Evolutionary conservation across 2,329 filamentous ascomycete genomes (phyloP).

Genomic region (Monosporascus sp.): DNA sequence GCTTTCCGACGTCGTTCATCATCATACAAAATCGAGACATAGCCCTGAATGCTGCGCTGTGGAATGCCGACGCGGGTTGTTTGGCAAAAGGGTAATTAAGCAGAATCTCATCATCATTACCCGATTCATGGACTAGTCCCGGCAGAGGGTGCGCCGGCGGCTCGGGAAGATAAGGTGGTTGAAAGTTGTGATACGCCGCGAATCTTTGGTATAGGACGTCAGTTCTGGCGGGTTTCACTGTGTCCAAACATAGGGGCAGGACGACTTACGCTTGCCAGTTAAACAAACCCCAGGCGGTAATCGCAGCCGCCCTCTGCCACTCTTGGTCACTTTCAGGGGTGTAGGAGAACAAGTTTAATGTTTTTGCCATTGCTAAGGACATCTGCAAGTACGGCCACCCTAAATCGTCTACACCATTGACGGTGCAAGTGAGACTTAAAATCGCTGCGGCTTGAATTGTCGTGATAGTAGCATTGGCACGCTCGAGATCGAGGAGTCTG

Average conservation of each 20-base stretch:
- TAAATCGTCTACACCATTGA: slow-evolving; percentile 20
- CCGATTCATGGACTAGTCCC: slow-evolving; percentile 12
- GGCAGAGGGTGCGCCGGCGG: slow-evolving; percentile 28
- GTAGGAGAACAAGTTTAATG: slow-evolving; percentile 17
- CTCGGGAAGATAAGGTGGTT: slow-evolving; percentile 21
- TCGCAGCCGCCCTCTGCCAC: slow-evolving; percentile 16
- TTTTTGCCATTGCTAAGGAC: slow-evolving; percentile 17
- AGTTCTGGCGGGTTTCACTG: slow-evolving; percentile 1
- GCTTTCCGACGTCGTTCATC: slow-evolving; percentile 26
- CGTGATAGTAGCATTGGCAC: slow-evolving; percentile 18
- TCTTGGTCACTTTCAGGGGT: slow-evolving; percentile 4
- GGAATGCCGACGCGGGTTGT: slow-evolving; percentile 14
- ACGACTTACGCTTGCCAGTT: slow-evolving; percentile 26
- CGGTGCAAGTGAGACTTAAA: slow-evolving; percentile 25
- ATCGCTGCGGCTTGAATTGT: slow-evolving; percentile 31
- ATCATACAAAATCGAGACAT: slow-evolving; percentile 26
- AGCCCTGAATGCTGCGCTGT: slow-evolving; percentile 25
- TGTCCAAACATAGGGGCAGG: background rate
- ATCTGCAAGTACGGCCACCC: slow-evolving; percentile 14
- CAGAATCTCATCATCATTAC: slow-evolving; percentile 32
- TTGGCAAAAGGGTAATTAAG: slow-evolving; percentile 28
- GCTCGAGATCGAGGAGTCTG: slow-evolving; percentile 33
- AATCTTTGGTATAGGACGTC: slow-evolving; percentile 7
- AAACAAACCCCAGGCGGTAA: slow-evolving; percentile 32
- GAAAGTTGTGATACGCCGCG: slow-evolving; percentile 17